Evolutionary conservation across 805 yeast genomes (phyloP).

Genomic region (Kodamaea restingae): DNA sequence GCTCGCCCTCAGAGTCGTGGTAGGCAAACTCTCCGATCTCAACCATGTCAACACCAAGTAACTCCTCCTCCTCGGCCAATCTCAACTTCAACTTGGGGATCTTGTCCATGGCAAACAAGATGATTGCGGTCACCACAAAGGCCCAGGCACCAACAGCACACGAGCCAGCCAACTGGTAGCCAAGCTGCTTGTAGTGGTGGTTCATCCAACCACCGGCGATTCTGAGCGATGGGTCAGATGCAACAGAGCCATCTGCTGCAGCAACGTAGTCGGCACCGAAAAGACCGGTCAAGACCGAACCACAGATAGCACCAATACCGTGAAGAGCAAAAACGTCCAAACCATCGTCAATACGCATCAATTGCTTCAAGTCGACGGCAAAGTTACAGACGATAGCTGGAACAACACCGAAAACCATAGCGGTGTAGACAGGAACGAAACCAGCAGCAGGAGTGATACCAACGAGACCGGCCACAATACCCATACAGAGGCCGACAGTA

Average conservation of each 20-base stretch:
- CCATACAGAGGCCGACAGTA: constrained; percentile 90
- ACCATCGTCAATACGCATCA: constrained; percentile 84
- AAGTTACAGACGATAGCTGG: constrained; percentile 77
- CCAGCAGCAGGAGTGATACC: constrained; percentile 98
- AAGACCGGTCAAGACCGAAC: constrained; percentile 81
- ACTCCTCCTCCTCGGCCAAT: constrained; percentile 82
- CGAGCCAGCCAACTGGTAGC: constrained; percentile 82
- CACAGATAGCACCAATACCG: constrained; percentile 89
- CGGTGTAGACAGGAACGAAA: constrained; percentile 85
- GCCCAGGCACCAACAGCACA: constrained; percentile 72
- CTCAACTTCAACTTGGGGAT: constrained; percentile 81
- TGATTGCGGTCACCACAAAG: constrained; percentile 63
- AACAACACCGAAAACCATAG: constrained; percentile 78
- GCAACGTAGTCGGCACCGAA: constrained; percentile 91
- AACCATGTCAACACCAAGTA: constrained; percentile 80
- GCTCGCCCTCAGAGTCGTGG: constrained; percentile 44
- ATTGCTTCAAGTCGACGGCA: constrained; percentile 74
- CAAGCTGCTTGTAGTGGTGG: constrained; percentile 77
- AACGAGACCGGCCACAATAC: constrained; percentile 90
- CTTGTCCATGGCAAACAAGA: constrained; percentile 63
- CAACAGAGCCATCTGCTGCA: constrained; percentile 67
- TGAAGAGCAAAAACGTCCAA: constrained; percentile 91
- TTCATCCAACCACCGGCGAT: constrained; percentile 87
- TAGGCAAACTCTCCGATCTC: constrained; percentile 90
- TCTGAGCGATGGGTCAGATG: constrained; percentile 19